phyloP scores from a whole-genome alignment of 768 basidiomycete genomes.

The Boletellus ananas region DNA sequence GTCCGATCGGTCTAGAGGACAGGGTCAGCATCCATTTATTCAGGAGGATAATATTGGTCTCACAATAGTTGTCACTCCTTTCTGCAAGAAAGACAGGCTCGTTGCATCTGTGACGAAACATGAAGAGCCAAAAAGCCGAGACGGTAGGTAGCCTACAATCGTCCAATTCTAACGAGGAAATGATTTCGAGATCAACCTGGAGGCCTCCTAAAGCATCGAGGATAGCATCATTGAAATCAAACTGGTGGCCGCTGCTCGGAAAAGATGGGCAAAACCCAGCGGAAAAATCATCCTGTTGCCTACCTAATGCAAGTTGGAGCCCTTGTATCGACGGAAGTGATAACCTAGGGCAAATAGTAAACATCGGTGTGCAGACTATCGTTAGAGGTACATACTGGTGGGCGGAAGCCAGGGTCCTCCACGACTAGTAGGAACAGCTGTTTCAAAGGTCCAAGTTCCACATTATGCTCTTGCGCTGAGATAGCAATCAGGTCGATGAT shows the following conservation, averaged over 20 bases:
- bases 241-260: slow-evolving; percentile 55
- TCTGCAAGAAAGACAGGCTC: slow-evolving; percentile 55
- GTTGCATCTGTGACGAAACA: slow-evolving; percentile 43
- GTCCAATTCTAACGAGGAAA: slow-evolving; percentile 56
- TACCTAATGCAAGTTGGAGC: slow-evolving; percentile 59
- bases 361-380: not conserved
- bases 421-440: slow-evolving; percentile 53
- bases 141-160: slow-evolving; percentile 47
- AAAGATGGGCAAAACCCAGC: slow-evolving; percentile 3
- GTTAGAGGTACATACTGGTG: slow-evolving; percentile 38
- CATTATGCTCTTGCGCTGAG: slow-evolving; percentile 49
- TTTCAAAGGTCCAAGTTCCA: slow-evolving; percentile 58
- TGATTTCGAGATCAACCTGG: slow-evolving; percentile 52
- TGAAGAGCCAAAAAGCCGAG: slow-evolving; percentile 1
- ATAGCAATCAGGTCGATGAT: slow-evolving; percentile 55
- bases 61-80: slow-evolving; percentile 52
- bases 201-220: slow-evolving; percentile 58
- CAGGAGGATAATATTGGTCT: slow-evolving; percentile 12
- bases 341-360: slow-evolving; percentile 38
- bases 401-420: slow-evolving; percentile 47
- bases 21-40: slow-evolving; percentile 1
- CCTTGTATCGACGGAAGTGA: slow-evolving; percentile 49
- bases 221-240: slow-evolving; percentile 57
- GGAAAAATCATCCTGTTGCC: not conserved
- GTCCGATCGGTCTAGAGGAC: slow-evolving; percentile 53